Evolutionary conservation across 805 yeast genomes (phyloP).

Genomic region (Myxozyma geophila): DNA sequence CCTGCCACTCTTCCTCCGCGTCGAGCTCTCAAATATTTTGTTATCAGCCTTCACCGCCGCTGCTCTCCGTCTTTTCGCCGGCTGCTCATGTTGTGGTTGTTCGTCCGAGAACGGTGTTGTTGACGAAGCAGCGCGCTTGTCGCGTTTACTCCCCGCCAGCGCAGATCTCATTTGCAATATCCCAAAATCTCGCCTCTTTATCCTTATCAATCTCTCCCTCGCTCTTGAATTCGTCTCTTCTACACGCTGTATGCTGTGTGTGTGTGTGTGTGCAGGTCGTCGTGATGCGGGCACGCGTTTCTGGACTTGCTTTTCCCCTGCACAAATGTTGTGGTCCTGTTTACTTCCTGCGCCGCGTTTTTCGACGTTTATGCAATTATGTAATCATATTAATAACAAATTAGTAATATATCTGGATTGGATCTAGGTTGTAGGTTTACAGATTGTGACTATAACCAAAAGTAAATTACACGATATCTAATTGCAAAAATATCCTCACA

Average conservation of each 20-base stretch:
- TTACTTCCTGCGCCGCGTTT: not conserved
- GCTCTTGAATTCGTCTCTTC: too few relatives aligned
- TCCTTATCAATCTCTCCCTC: too few relatives aligned
- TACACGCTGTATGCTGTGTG: too few relatives aligned
- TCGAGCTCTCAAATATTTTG: constrained; percentile 31
- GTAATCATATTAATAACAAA: not conserved
- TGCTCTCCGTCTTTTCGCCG: constrained; percentile 25
- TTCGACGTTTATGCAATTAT: not conserved
- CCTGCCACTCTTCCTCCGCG: constrained; percentile 13
- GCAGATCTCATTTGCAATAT: not conserved
- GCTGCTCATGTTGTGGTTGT: not conserved
- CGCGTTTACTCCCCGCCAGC: not conserved
- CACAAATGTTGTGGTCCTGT: not conserved
- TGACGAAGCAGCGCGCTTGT: too few relatives aligned
- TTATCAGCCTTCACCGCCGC: constrained; percentile 36
- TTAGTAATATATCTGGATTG: not conserved
- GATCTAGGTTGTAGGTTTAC: too few relatives aligned
- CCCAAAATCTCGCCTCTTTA: too few relatives aligned
- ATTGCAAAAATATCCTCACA: too few relatives aligned
- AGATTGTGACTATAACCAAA: too few relatives aligned
- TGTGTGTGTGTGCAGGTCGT: too few relatives aligned
- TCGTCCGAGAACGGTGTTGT: not conserved
- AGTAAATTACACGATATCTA: too few relatives aligned
- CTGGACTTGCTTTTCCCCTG: too few relatives aligned
- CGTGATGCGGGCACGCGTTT: too few relatives aligned